Evolutionary conservation across 169 alveolate species (phyloP).

Genomic region (Blepharisma undulans): DNA sequence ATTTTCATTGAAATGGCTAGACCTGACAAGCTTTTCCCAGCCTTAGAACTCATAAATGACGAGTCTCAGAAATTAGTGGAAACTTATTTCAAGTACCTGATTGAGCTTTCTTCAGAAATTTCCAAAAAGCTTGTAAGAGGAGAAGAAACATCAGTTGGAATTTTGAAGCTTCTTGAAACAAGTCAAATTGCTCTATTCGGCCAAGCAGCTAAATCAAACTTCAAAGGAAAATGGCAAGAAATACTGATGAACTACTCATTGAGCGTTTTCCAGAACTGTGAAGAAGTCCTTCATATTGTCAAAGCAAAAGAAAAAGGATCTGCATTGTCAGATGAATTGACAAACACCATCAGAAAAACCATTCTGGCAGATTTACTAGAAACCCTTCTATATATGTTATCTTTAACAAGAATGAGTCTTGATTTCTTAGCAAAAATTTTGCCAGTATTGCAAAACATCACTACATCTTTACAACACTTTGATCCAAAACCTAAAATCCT

Average conservation of each 20-base stretch:
- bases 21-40: slow-evolving; percentile 11
- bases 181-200: neutral
- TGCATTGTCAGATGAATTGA: slow-evolving; percentile 2
- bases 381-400: neutral
- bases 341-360: neutral
- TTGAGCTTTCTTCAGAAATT: neutral
- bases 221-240: slow-evolving; percentile 22
- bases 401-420: neutral
- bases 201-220: neutral
- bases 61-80: neutral
- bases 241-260: neutral
- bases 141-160: neutral
- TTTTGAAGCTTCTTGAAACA: neutral
- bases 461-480: neutral
- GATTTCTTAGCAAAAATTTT: slow-evolving; percentile 18
- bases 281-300: neutral
- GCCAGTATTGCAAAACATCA: neutral
- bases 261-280: neutral
- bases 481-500: neutral
- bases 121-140: neutral
- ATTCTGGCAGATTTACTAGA: neutral
- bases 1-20: slow-evolving; percentile 15
- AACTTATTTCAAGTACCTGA: neutral
- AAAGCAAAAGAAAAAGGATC: neutral
- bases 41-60: neutral